Evolutionary conservation across 805 yeast species (phyloP).

Genomic region (Candida chauliodis): DNA sequence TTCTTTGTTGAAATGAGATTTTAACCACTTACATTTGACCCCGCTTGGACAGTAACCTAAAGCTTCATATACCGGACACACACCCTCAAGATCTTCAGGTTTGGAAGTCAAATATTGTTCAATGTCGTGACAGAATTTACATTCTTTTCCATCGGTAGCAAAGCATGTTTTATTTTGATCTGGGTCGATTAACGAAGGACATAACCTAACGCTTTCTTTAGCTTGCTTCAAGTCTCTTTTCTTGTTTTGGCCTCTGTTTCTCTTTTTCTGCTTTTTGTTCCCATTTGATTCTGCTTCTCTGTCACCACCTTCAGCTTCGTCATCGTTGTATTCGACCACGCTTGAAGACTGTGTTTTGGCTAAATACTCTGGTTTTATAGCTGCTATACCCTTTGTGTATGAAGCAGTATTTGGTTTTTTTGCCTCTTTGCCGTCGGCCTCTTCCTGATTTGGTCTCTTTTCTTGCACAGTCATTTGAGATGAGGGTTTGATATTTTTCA

Average conservation of each 20-base stretch:
- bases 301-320: constrained; percentile 45
- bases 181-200: constrained; percentile 62
- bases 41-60: constrained; percentile 93
- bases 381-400: constrained; percentile 62
- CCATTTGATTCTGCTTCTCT: constrained; percentile 33
- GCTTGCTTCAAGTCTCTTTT: constrained; percentile 70
- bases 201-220: constrained; percentile 61
- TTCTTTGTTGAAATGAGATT: constrained; percentile 58
- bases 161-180: constrained; percentile 46
- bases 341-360: constrained; percentile 36
- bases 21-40: constrained; percentile 85
- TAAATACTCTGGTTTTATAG: constrained; percentile 68
- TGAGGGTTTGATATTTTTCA: background rate
- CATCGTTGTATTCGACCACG: constrained; percentile 38
- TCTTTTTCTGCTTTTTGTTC: constrained; percentile 29
- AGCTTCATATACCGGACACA: constrained; percentile 79
- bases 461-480: constrained; percentile 11
- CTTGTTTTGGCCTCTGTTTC: constrained; percentile 70
- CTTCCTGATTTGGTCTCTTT: constrained; percentile 14
- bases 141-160: constrained; percentile 58
- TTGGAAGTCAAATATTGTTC: constrained; percentile 60
- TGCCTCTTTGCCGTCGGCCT: constrained; percentile 19
- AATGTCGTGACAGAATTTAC: constrained; percentile 77
- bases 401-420: constrained; percentile 20
- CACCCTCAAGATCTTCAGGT: constrained; percentile 67